Percentiles rank a stretch among this genome's conserved stretches.
phyloP scores from a whole-genome alignment of 495 filamentous ascomycete genomes.

The Penicillium argentinense region DNA sequence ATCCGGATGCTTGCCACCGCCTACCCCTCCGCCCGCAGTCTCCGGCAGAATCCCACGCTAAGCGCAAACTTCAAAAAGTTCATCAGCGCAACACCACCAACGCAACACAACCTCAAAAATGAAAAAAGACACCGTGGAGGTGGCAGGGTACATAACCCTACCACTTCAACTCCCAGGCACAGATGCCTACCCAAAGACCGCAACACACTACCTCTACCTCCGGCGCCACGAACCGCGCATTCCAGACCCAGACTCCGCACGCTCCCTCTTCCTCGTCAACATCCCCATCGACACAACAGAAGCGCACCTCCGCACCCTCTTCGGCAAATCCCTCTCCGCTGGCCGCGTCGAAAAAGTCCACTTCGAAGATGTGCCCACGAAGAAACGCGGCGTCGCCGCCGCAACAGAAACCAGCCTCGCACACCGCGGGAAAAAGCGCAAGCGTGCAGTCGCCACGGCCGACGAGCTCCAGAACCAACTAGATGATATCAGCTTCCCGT shows the following conservation, averaged over 20 bases:
- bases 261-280: conserved; percentile 85
- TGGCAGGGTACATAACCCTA: conserved; percentile 49
- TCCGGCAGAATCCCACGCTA: conserved; percentile 21
- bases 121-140: conserved; percentile 40
- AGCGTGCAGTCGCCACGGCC: conserved; percentile 52
- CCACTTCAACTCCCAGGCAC: conserved; percentile 60
- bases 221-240: conserved; percentile 77
- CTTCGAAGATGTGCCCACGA: conserved; percentile 61
- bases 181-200: conserved; percentile 56
- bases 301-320: conserved; percentile 70
- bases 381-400: conserved; percentile 30
- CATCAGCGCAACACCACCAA: conserved; percentile 13
- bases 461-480: conserved; percentile 53
- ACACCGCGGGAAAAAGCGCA: conserved; percentile 61
- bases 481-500: conserved; percentile 56
- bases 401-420: conserved; percentile 26
- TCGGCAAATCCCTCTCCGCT: conserved; percentile 65
- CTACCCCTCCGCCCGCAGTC: conserved; percentile 6
- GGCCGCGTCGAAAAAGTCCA: conserved; percentile 72
- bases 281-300: conserved; percentile 82
- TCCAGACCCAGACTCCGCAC: conserved; percentile 65
- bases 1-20: too few relatives aligned
- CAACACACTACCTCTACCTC: conserved; percentile 83
- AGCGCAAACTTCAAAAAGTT: conserved; percentile 21
- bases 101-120: conserved; percentile 27